Conservation (phyloP, 768 basidiomycete genomes). For the Clitopilus hobsonii region DNA sequence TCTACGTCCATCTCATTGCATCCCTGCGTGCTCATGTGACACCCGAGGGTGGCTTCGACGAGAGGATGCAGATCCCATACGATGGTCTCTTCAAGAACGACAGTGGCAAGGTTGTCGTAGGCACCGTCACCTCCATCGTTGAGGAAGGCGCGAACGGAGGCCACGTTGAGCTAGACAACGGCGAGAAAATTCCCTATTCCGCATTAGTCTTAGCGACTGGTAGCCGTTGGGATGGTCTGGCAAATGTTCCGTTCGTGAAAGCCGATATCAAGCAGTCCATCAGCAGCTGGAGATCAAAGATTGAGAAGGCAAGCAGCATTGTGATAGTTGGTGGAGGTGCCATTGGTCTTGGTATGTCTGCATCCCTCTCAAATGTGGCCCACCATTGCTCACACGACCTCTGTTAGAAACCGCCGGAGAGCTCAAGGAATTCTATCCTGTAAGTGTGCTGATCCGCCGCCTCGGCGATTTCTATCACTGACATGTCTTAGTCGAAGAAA, state of each 20-base stretch:
- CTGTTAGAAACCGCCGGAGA: slow-evolving; percentile 35
- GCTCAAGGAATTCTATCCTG: slow-evolving; percentile 34
- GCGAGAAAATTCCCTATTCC: slow-evolving; percentile 46
- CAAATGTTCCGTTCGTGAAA: slow-evolving; percentile 35
- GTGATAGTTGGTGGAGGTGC: slow-evolving; percentile 55
- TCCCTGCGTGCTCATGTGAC: slow-evolving; percentile 50
- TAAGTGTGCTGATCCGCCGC: slow-evolving; percentile 15
- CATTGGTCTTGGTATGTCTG: slow-evolving; percentile 40
- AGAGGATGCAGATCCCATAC: slow-evolving; percentile 43
- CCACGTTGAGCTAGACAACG: slow-evolving; percentile 42
- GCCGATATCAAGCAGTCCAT: slow-evolving; percentile 21
- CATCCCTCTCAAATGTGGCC: neutral
- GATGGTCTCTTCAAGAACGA: slow-evolving; percentile 42
- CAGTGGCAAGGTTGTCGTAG: slow-evolving; percentile 42
- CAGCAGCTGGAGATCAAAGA: slow-evolving; percentile 24
- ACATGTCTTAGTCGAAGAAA: slow-evolving; percentile 36
- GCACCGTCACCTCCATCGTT: slow-evolving; percentile 27
- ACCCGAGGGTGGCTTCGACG: slow-evolving; percentile 35
- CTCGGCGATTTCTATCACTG: slow-evolving; percentile 14
- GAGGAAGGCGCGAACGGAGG: slow-evolving; percentile 33
- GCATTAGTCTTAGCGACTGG: slow-evolving; percentile 61
- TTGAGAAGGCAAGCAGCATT: slow-evolving; percentile 36
- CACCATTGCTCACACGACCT: neutral
- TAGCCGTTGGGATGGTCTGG: slow-evolving; percentile 45
- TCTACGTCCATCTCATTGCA: slow-evolving; percentile 45